Percentiles rank a stretch among this genome's conserved stretches.
These are phyloP conservation scores for Lablab purpureus DNA, from an alignment of 306 rosid species.

Conservation along the genomic window DNA sequence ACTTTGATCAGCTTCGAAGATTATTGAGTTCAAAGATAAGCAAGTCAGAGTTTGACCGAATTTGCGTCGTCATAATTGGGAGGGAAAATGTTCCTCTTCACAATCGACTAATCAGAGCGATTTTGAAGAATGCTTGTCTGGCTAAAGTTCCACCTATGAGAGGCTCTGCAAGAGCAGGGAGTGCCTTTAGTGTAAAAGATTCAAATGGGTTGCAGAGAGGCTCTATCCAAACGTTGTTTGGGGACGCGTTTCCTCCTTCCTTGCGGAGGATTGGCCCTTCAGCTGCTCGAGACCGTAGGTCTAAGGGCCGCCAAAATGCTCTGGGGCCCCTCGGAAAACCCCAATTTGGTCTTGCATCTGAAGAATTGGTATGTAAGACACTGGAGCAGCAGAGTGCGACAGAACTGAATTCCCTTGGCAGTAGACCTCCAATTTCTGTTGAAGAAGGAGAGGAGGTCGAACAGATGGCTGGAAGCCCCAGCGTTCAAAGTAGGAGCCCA, in stretches of 20 bases:
- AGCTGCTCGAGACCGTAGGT: conserved; percentile 53
- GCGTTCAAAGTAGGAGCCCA: conserved; percentile 89
- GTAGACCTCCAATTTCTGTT: conserved; percentile 94
- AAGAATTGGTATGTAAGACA: conserved; percentile 60
- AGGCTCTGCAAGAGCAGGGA: conserved; percentile 49
- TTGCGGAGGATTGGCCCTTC: conserved; percentile 61
- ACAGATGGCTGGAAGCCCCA: conserved; percentile 84
- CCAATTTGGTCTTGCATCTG: conserved; percentile 50
- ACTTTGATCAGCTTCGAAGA: conserved; percentile 76
- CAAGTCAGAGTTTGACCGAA: conserved; percentile 74
- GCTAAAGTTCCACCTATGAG: conserved; percentile 75
- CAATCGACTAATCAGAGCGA: conserved; percentile 73
- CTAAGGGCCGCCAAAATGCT: conserved; percentile 65
- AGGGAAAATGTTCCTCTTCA: conserved; percentile 83
- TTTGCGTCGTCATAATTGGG: conserved; percentile 73
- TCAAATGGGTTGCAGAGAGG: conserved; percentile 58
- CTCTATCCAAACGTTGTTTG: conserved; percentile 56
- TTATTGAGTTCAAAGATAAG: conserved; percentile 72
- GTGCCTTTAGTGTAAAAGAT: conserved; percentile 51
- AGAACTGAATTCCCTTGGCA: conserved; percentile 91
- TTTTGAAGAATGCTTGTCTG: conserved; percentile 75
- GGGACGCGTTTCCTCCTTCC: conserved; percentile 62
- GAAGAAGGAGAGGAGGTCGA: conserved; percentile 99
- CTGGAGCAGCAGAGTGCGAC: conserved; percentile 90
- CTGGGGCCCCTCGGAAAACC: conserved; percentile 70